phyloP scores from a whole-genome alignment of 345 rosid genomes.

The Eucalyptus fibrosa region DNA sequence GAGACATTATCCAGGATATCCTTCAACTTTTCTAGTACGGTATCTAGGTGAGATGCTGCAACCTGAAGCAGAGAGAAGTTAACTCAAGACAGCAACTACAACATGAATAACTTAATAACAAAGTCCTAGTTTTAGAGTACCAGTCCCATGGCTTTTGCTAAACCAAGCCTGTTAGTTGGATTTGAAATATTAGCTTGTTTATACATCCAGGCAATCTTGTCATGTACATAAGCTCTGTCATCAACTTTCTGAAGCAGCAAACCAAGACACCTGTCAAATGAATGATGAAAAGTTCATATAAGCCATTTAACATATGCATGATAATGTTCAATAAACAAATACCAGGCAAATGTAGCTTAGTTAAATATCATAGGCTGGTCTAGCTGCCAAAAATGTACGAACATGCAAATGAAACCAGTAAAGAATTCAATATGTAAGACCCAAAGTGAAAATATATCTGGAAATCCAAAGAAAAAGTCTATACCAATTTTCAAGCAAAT shows the following conservation, averaged over 20 bases:
- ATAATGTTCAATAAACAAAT: neutral
- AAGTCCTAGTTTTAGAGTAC: constrained; percentile 22
- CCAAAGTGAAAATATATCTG: neutral
- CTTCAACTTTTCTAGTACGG: constrained; percentile 88
- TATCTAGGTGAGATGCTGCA: constrained; percentile 95
- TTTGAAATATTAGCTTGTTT: constrained; percentile 69
- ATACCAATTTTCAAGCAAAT: neutral
- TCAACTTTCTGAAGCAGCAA: constrained; percentile 88
- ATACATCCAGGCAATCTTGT: constrained; percentile 88
- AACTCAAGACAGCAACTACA: neutral
- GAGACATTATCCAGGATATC: constrained; percentile 73
- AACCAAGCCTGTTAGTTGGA: constrained; percentile 89
- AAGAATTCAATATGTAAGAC: neutral
- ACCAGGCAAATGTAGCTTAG: neutral
- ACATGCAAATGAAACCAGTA: neutral
- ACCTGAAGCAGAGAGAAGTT: constrained; percentile 42
- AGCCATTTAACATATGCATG: neutral
- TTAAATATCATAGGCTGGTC: neutral
- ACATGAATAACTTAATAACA: neutral
- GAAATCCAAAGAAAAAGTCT: neutral
- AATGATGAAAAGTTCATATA: neutral
- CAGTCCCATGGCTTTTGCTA: constrained; percentile 98
- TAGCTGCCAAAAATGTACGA: neutral
- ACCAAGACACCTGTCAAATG: constrained; percentile 67
- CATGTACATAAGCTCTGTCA: constrained; percentile 68